A percentile compares a stretch with the other conserved stretches of the same genome.
phyloP scores from a whole-genome alignment of 768 basidiomycete species.

The Rhizopogon salebrosus region DNA sequence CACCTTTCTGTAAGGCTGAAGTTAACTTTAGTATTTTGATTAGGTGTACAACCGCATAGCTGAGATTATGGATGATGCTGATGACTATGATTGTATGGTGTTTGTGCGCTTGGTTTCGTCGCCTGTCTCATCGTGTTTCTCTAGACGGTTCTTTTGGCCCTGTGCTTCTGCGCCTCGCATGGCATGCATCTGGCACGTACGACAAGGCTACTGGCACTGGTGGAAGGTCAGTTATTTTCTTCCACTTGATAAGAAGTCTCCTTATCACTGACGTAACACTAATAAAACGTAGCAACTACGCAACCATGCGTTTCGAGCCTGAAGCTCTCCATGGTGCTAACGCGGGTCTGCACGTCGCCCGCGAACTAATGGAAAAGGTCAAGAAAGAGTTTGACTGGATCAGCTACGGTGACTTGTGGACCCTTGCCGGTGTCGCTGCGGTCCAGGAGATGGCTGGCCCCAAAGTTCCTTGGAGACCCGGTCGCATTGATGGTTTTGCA shows the following conservation, averaged over 20 bases:
- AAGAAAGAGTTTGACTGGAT: slow-evolving; percentile 92
- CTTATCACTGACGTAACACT: slow-evolving; percentile 9
- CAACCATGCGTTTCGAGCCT: slow-evolving; percentile 96
- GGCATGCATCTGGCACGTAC: slow-evolving; percentile 93
- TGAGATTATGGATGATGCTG: slow-evolving; percentile 64
- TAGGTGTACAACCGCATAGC: slow-evolving; percentile 92
- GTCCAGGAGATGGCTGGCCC: slow-evolving; percentile 93
- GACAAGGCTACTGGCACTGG: slow-evolving; percentile 75
- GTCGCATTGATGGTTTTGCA: slow-evolving; percentile 83
- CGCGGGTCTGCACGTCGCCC: slow-evolving; percentile 75
- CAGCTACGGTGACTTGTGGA: slow-evolving; percentile 95
- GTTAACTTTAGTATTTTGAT: not conserved
- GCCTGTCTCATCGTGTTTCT: slow-evolving; percentile 1
- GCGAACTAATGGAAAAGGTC: slow-evolving; percentile 77
- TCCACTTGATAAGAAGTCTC: not conserved
- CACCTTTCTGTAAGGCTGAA: not conserved
- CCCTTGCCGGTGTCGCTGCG: slow-evolving; percentile 88
- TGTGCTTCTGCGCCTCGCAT: slow-evolving; percentile 83
- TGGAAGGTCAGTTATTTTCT: slow-evolving; percentile 54
- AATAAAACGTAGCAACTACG: slow-evolving; percentile 70
- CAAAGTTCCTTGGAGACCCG: slow-evolving; percentile 89
- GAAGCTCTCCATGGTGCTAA: slow-evolving; percentile 84
- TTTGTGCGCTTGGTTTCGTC: not conserved
- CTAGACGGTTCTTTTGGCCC: slow-evolving; percentile 87
- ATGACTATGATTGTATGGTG: slow-evolving; percentile 73